phyloP scores from a whole-genome alignment of 768 basidiomycete species.

The Collybia mongolica region DNA sequence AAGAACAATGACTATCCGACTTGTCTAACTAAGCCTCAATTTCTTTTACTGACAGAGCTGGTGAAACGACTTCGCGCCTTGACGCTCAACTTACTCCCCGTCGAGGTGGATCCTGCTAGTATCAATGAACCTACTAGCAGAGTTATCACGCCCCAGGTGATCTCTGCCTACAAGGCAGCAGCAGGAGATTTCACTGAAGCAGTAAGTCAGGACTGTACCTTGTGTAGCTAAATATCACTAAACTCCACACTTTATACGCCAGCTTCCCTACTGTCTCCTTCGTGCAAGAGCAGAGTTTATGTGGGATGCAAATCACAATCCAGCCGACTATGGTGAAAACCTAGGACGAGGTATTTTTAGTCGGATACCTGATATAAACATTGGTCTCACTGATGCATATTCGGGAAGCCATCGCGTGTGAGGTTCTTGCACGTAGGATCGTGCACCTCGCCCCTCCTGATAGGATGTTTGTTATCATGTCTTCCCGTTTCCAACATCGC shows the following conservation, averaged over 20 bases:
- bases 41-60: constrained; percentile 58
- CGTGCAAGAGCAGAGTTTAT: constrained; percentile 79
- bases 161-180: constrained; percentile 72
- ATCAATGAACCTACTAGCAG: constrained; percentile 80
- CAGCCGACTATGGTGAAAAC: constrained; percentile 88
- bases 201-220: constrained; percentile 39
- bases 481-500: constrained; percentile 68
- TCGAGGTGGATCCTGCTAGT: constrained; percentile 67
- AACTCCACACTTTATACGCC: not conserved
- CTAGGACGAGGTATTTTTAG: constrained; percentile 63
- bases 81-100: constrained; percentile 72
- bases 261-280: constrained; percentile 79
- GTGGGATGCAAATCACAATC: constrained; percentile 76
- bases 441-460: constrained; percentile 70
- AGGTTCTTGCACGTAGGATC: constrained; percentile 79
- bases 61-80: constrained; percentile 78
- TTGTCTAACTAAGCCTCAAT: not conserved
- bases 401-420: constrained; percentile 69
- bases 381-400: constrained; percentile 1
- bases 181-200: constrained; percentile 89
- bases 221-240: not conserved
- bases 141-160: constrained; percentile 78
- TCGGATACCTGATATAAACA: not conserved
- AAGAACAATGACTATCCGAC: not conserved
- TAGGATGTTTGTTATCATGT: constrained; percentile 68